Percentiles rank a stretch among this genome's conserved stretches.
Conservation (phyloP, 805 yeast genomes). For the Candida berthetii region DNA sequence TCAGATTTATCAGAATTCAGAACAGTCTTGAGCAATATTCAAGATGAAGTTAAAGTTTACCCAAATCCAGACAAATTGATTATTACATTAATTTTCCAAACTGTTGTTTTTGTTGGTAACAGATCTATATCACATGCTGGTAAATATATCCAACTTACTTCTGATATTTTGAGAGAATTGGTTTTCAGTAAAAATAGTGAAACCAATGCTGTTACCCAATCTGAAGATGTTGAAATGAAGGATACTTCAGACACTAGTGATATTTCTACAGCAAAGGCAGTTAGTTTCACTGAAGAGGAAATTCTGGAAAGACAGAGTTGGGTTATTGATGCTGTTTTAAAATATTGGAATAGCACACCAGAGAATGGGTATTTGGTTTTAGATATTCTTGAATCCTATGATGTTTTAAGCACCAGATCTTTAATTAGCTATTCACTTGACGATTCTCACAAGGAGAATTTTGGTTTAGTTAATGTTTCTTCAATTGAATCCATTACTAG, state of each 20-base stretch:
- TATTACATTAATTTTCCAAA: constrained; percentile 59
- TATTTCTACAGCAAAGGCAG: not conserved
- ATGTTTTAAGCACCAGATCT: constrained; percentile 34
- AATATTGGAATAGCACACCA: constrained; percentile 62
- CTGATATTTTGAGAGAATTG: constrained; percentile 27
- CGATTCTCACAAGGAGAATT: constrained; percentile 22
- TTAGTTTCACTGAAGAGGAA: constrained; percentile 15
- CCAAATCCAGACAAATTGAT: constrained; percentile 37
- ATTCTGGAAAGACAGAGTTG: constrained; percentile 27
- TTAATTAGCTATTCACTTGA: constrained; percentile 37
- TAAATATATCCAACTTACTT: constrained; percentile 40
- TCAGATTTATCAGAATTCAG: constrained; percentile 23
- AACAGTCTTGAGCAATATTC: constrained; percentile 22
- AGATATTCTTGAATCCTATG: constrained; percentile 42
- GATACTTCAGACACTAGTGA: constrained; percentile 1
- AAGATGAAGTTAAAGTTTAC: constrained; percentile 22
- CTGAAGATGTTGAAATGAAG: not conserved
- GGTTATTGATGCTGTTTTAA: constrained; percentile 50
- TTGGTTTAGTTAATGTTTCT: constrained; percentile 37
- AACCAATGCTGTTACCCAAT: not conserved
- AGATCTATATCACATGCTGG: constrained; percentile 79
- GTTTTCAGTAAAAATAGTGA: constrained; percentile 15
- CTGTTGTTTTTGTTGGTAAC: constrained; percentile 77
- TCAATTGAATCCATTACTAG: constrained; percentile 37
- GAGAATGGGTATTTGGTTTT: constrained; percentile 57